Evolutionary conservation across 768 basidiomycete genomes (phyloP), one percentile per base, ranked within the genome.

Genomic region (Aureoboletus auriporus): DNA sequence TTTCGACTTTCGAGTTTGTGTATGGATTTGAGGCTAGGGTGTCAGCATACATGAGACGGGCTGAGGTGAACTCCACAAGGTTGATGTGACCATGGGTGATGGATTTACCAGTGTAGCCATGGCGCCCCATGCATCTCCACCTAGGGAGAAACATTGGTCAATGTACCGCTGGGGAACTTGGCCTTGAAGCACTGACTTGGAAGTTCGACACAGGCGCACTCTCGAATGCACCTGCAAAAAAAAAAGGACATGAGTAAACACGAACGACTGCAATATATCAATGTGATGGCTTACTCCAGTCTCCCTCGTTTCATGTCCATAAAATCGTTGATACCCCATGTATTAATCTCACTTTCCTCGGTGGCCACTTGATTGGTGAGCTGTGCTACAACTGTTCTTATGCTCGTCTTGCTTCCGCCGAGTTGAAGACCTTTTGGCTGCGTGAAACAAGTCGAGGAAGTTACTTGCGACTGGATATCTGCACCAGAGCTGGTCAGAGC

Each of bases 281-380:
- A 39, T 34, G 17, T 31, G 16, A 49, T 11, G 4, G 75, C 85
- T 62, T 63, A 89, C 94, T 88, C 94, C 94, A 99, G 62, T 97
- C 95, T 58, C 85, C 94, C 23, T 84, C 79, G 58, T 98, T 93
- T 85, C 5, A 97, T 83, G 61, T 99, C 93, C 64, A 97, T 95
- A 47, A 97, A 66, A 65, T 97, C 89, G 8, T 79, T 84, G 40
- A 68, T 74, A 1, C 83, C 87, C 89, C 89, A 91, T 0, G 77
- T 78, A 60, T 77, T 78, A 59, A 79, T 76, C 3, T 48, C 51
- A 3, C 57, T 57, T 23, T 60, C 56, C 17, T 71, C 69, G 8
- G 62, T 47, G 8, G 72, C 74, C 5, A 72, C 76, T 50, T 83
- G 84, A 35, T 85, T 83, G 46, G 75, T 79, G 53, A 80, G 69